Percentiles rank a stretch among this genome's conserved stretches.
These are phyloP conservation scores for Penicillium coprophilum DNA, from an alignment of 495 filamentous ascomycete species.

Conservation along the genomic window DNA sequence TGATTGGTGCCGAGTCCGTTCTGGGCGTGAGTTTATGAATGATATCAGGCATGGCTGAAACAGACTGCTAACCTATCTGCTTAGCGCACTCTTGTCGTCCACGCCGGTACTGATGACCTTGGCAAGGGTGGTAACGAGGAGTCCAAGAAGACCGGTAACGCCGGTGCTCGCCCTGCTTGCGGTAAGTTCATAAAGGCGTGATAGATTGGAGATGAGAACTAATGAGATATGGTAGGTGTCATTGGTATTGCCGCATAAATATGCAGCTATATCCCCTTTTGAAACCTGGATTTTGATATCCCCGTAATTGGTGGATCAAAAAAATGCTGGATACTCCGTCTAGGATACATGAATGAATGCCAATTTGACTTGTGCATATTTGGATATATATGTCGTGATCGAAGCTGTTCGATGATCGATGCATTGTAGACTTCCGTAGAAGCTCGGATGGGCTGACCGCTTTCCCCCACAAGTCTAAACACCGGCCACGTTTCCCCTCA, in stretches of 20 bases:
- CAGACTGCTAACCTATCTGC: slow-evolving; percentile 3
- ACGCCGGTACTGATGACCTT: slow-evolving; percentile 92
- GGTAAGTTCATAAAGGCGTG: slow-evolving; percentile 52
- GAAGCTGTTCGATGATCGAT: background rate
- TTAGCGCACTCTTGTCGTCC: slow-evolving; percentile 91
- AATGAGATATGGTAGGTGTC: slow-evolving; percentile 55
- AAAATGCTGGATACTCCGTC: slow-evolving; percentile 28
- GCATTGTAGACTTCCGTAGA: slow-evolving; percentile 5
- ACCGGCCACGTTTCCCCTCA: slow-evolving; percentile 34
- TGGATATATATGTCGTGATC: slow-evolving; percentile 5
- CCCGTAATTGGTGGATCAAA: slow-evolving; percentile 19
- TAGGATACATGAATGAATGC: slow-evolving; percentile 30
- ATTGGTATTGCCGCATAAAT: slow-evolving; percentile 76
- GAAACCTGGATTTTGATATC: slow-evolving; percentile 16
- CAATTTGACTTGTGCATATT: slow-evolving; percentile 12
- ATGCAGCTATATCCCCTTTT: slow-evolving; percentile 12
- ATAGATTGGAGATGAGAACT: slow-evolving; percentile 4
- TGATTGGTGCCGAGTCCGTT: slow-evolving; percentile 93
- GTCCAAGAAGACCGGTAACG: slow-evolving; percentile 97
- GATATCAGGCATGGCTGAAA: background rate
- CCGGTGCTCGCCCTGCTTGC: slow-evolving; percentile 87
- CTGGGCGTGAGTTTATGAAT: slow-evolving; percentile 70
- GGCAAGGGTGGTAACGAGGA: slow-evolving; percentile 86
- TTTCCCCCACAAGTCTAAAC: slow-evolving; percentile 33
- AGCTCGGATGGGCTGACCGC: slow-evolving; percentile 25